phyloP scores from a whole-genome alignment of 208 protist genomes.

The Angomonas desouzai region DNA sequence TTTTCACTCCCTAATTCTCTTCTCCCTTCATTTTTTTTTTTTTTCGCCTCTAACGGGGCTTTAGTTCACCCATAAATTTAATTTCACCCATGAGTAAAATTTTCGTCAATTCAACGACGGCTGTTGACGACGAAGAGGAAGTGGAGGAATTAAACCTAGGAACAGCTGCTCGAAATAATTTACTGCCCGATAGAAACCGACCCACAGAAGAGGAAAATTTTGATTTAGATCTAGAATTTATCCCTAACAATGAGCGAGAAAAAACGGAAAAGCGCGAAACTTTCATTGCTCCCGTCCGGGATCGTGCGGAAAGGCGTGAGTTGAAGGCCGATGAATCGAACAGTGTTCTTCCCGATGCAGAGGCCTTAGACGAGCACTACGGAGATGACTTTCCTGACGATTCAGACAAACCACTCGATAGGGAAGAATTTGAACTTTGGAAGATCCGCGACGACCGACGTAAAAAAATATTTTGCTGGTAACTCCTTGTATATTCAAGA shows the following conservation, averaged over 20 bases:
- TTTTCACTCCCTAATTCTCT: no score
- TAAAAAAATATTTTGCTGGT: not conserved
- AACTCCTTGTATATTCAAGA: constrained; percentile 3
- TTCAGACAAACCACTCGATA: constrained; percentile 57
- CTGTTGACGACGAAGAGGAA: constrained; percentile 37
- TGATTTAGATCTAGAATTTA: constrained; percentile 38
- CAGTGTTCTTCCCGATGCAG: constrained; percentile 1
- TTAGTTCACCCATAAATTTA: no score
- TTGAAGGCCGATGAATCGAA: constrained; percentile 7
- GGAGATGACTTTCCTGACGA: constrained; percentile 44
- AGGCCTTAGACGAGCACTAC: constrained; percentile 19
- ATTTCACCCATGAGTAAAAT: not conserved
- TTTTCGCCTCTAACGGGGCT: not conserved
- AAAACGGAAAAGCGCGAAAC: not conserved
- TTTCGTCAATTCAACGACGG: not conserved
- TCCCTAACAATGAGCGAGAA: constrained; percentile 20
- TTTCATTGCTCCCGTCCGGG: not conserved
- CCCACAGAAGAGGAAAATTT: constrained; percentile 34
- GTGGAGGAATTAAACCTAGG: constrained; percentile 24
- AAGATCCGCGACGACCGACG: constrained; percentile 23
- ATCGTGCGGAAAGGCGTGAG: not conserved
- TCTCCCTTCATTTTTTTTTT: constrained; percentile 4
- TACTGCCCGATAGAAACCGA: not conserved
- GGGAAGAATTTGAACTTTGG: constrained; percentile 50
- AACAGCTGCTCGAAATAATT: not conserved